Evolutionary conservation across 1,139 yeast species (phyloP).

Genomic region (Diutina scorzettiae): DNA sequence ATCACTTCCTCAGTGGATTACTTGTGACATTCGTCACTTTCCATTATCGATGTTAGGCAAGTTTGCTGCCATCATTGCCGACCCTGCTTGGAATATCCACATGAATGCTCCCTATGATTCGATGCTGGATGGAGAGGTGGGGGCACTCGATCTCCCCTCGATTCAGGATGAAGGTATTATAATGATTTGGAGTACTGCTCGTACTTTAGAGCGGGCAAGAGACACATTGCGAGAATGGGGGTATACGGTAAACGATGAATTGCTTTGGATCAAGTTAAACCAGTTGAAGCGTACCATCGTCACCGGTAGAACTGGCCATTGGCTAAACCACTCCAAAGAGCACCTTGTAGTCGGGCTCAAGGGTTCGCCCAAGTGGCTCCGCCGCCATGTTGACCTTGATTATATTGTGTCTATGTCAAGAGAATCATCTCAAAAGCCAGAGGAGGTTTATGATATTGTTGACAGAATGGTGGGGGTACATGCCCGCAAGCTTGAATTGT

Average conservation of each 20-base stretch:
- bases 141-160: slow-evolving; percentile 49
- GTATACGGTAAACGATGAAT: slow-evolving; percentile 60
- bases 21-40: slow-evolving; percentile 65
- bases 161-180: slow-evolving; percentile 78
- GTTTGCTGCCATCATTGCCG: slow-evolving; percentile 80
- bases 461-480: slow-evolving; percentile 72
- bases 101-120: slow-evolving; percentile 74
- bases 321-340: slow-evolving; percentile 93
- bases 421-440: slow-evolving; percentile 86
- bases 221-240: slow-evolving; percentile 76
- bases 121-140: slow-evolving; percentile 60
- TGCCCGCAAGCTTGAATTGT: slow-evolving; percentile 72
- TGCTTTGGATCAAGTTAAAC: slow-evolving; percentile 85
- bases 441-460: slow-evolving; percentile 74
- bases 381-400: slow-evolving; percentile 56
- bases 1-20: slow-evolving; percentile 72
- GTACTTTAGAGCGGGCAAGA: slow-evolving; percentile 82
- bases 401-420: slow-evolving; percentile 72
- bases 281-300: slow-evolving; percentile 81
- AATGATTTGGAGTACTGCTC: slow-evolving; percentile 87
- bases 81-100: slow-evolving; percentile 80
- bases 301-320: slow-evolving; percentile 93
- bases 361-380: slow-evolving; percentile 71
- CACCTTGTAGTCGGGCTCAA: slow-evolving; percentile 77
- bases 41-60: slow-evolving; percentile 66